Base-by-base conservation (phyloP, 2,329 filamentous ascomycete species). In the Diplodia scrobiculata region DNA sequence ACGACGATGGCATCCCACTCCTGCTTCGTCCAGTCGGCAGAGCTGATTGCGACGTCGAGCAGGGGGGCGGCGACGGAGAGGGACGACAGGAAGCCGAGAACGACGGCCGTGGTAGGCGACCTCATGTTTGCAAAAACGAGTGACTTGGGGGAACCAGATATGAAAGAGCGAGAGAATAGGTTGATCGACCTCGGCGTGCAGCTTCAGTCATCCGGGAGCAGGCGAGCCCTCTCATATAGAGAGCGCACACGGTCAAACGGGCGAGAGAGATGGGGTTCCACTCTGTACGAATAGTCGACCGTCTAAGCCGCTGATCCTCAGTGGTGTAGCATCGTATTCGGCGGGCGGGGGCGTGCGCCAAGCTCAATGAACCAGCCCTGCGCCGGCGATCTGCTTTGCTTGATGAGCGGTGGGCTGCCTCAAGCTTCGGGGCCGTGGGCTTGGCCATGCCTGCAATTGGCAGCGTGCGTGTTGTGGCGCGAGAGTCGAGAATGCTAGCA, bases 1-100 rank as follows among this genome's bases (percentile, higher is more conserved):
- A 83, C 77, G 17, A 84, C 73, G 54, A 84, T 82, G 41, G 59
- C 63, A 47, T 69, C 68, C 66, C 66, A 69, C 19, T 60, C 55
- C 19, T 68, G 59, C 34, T 32, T 14, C 3, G 64, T 65, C 64
- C 51, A 68, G 45, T 60, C 55, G 48, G 27, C 36, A 17, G 36
- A n/a, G n/a, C 5, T n/a, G 47, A 45, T 14, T 7, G 54, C n/a
- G 38, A 54, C 38, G 55, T 32, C 38, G 36, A 34, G 29, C 36
- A 66, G 11, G 14, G 65, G 65, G 17, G 55, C 65, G 9, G 65
- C 55, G 36, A 54, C 34, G 25, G 63, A 25, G 25, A 47, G 21
- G 19, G 65, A 54, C 17, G 54, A 62, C 2, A 62, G 47, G 36
- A 62, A 47, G 32, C 48, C 54, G 27, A 53, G 14, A 14, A 66